phyloP scores from a whole-genome alignment of 148 eudicot species.

The Arctostaphylos glauca region DNA sequence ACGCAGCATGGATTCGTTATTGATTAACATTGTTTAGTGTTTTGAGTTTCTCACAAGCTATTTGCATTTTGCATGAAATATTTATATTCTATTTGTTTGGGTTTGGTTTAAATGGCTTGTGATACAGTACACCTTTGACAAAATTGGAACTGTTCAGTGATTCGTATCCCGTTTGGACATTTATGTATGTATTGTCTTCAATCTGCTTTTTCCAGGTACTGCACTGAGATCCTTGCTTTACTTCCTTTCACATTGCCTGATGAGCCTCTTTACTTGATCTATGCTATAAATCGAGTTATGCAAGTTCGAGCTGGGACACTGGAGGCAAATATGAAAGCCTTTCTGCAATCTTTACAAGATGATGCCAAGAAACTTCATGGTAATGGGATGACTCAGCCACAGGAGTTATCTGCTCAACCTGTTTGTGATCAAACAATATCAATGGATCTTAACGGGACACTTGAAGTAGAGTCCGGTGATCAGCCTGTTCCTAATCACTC shows the following conservation, averaged over 20 bases:
- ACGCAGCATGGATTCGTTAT: background rate
- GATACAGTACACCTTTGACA: background rate
- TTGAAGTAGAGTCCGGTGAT: slow-evolving; percentile 27
- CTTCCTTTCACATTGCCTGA: slow-evolving; percentile 88
- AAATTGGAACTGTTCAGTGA: background rate
- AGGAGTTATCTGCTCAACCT: slow-evolving; percentile 27
- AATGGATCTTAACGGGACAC: slow-evolving; percentile 38
- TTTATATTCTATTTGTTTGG: background rate
- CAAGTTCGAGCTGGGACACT: slow-evolving; percentile 93
- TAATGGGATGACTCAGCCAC: slow-evolving; percentile 41
- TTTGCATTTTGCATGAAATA: background rate
- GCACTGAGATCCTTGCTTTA: slow-evolving; percentile 84
- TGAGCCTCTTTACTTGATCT: slow-evolving; percentile 90
- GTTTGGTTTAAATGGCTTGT: background rate
- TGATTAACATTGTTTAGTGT: background rate
- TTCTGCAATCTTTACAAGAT: slow-evolving; percentile 52
- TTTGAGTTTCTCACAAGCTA: background rate
- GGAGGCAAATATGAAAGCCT: slow-evolving; percentile 80
- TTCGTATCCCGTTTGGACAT: background rate
- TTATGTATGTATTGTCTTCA: slow-evolving; percentile 1
- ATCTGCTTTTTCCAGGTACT: slow-evolving; percentile 58
- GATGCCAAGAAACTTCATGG: slow-evolving; percentile 32
- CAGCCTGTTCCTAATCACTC: slow-evolving; percentile 28
- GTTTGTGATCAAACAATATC: slow-evolving; percentile 24
- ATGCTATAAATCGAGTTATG: slow-evolving; percentile 79